A percentile compares a stretch with the other conserved stretches of the same genome.
These are phyloP conservation scores for Heterobasidion occidentale DNA, from an alignment of 1,284 basidiomycete genomes.

Conservation along the genomic window DNA sequence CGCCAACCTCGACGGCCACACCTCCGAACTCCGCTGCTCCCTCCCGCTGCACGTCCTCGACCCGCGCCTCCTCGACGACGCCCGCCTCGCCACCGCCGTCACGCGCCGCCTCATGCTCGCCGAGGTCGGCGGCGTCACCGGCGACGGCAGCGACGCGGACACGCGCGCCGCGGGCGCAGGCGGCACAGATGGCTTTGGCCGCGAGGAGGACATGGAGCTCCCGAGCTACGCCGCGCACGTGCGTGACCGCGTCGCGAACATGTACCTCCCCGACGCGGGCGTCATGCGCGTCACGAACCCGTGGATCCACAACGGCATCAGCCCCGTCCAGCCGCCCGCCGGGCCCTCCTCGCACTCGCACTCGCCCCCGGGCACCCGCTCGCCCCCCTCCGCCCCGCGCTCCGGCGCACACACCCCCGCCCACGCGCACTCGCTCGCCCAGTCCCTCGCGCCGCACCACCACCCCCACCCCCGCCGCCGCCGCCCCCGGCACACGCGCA, in stretches of 20 bases:
- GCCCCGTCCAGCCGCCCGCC: constrained; percentile 19
- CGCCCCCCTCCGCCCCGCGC: not conserved
- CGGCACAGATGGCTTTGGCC: not conserved
- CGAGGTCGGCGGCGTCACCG: constrained; percentile 30
- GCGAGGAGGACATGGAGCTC: constrained; percentile 56
- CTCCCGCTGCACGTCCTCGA: constrained; percentile 83
- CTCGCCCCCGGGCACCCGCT: not conserved
- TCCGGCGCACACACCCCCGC: constrained; percentile 3
- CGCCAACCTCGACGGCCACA: constrained; percentile 81
- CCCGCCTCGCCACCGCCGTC: constrained; percentile 57
- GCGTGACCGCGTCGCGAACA: constrained; percentile 81
- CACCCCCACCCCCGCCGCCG: constrained; percentile 30
- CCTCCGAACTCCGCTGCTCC: constrained; percentile 86
- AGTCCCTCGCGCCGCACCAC: constrained; percentile 19
- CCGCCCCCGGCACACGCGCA: too few relatives aligned
- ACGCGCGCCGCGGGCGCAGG: not conserved
- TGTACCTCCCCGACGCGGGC: constrained; percentile 55
- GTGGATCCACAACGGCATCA: constrained; percentile 38
- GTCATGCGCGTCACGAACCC: constrained; percentile 64
- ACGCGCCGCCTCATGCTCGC: constrained; percentile 61
- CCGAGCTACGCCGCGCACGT: constrained; percentile 86
- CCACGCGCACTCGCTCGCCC: constrained; percentile 6
- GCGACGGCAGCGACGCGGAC: constrained; percentile 25
- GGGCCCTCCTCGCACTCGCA: not conserved
- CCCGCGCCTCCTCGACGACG: constrained; percentile 64